Evolutionary conservation across 163 green algal species (phyloP).

Genomic region (Trebouxiophyceae sp.): DNA sequence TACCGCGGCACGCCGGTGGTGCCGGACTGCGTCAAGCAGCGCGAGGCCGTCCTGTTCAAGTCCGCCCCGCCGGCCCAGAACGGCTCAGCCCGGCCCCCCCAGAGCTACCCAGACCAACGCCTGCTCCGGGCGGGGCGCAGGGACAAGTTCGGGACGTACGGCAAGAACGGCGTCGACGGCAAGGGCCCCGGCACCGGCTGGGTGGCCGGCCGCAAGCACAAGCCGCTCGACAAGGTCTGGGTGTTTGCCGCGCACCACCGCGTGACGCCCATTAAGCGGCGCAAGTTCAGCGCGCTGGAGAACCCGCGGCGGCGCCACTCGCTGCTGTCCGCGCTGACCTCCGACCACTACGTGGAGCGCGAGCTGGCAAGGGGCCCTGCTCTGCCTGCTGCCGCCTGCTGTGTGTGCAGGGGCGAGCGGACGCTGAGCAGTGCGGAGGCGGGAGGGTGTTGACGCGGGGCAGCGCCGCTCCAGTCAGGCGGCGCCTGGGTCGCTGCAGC

Average conservation of each 20-base stretch:
- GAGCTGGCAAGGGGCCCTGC: slow-evolving; percentile 1
- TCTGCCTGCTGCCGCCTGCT: background rate
- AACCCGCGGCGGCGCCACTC: background rate
- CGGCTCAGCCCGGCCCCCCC: background rate
- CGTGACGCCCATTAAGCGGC: background rate
- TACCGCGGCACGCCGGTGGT: background rate
- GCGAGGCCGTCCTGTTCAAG: background rate
- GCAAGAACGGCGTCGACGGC: background rate
- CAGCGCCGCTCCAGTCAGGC: too few relatives aligned
- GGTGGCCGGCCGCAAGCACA: background rate
- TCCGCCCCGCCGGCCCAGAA: background rate
- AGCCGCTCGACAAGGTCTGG: background rate
- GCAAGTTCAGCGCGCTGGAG: slow-evolving; percentile 1
- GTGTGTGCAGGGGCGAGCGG: background rate
- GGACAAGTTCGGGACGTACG: background rate
- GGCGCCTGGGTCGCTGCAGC: too few relatives aligned
- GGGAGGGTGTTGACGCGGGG: too few relatives aligned
- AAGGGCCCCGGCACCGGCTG: background rate
- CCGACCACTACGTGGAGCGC: background rate
- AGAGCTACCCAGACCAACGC: background rate
- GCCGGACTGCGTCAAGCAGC: background rate
- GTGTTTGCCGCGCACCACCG: background rate
- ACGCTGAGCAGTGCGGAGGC: too few relatives aligned
- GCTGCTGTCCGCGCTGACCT: background rate
- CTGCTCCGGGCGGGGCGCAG: background rate